Percentiles rank a stretch among this genome's conserved stretches.
These are phyloP conservation scores for Cytidiella melzeri DNA, from an alignment of 768 basidiomycete genomes.

Conservation along the genomic window DNA sequence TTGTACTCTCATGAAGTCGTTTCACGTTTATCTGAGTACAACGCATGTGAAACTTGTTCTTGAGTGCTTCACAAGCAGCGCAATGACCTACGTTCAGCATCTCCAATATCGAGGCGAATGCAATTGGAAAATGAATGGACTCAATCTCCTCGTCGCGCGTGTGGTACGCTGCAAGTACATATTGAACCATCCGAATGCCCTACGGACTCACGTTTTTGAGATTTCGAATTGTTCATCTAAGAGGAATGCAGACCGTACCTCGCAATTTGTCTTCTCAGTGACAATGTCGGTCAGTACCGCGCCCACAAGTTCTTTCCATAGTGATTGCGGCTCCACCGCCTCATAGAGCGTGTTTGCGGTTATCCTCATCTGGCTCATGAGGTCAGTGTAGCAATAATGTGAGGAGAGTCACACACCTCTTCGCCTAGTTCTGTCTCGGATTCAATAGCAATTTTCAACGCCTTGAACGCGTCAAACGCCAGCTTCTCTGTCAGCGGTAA, in stretches of 20 bases:
- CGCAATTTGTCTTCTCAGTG: conserved; percentile 34
- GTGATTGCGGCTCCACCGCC: conserved; percentile 80
- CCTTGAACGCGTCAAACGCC: conserved; percentile 73
- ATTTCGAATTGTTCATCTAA: conserved; percentile 8
- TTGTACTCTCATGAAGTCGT: conserved; percentile 1
- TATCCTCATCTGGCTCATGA: conserved; percentile 50
- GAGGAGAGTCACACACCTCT: conserved; percentile 43
- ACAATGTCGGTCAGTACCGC: conserved; percentile 50
- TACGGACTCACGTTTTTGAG: too few species aligned
- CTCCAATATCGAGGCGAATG: conserved; percentile 67
- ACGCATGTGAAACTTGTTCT: too few species aligned
- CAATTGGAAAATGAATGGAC: conserved; percentile 71
- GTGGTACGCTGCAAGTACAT: conserved; percentile 68
- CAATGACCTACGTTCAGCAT: conserved; percentile 46
- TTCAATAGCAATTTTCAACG: conserved; percentile 53
- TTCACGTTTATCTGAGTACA: conserved; percentile 7
- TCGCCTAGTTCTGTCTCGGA: conserved; percentile 46
- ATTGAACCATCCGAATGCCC: conserved; percentile 64
- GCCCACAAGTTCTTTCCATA: conserved; percentile 75
- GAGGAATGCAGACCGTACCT: conserved; percentile 35
- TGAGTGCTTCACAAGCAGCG: too few species aligned
- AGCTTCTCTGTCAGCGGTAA: conserved; percentile 70
- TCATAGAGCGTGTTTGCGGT: conserved; percentile 89
- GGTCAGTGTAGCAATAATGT: conserved; percentile 3
- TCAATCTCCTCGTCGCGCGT: conserved; percentile 85